Evolutionary conservation across 805 yeast genomes (phyloP), one percentile per base, ranked within the genome.

Genomic region (Kluyveromyces nonfermentans): DNA sequence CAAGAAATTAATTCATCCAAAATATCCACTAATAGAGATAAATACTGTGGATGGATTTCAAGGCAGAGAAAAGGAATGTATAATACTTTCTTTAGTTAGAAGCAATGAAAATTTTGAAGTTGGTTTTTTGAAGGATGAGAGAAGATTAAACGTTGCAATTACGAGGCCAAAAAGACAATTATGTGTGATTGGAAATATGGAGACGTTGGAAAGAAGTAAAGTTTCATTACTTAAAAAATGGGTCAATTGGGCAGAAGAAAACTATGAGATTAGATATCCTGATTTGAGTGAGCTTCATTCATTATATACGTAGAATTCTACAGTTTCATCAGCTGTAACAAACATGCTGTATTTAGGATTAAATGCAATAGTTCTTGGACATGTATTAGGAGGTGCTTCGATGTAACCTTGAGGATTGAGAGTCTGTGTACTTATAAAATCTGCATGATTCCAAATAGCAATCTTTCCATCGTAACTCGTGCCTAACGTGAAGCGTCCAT

Each of bases 41-140:
- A 78, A 95, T 4, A 86, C 97, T 0, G 90, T 90, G 4, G 98
- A 90, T 65, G 97, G 97, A 1, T 93, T 90, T 56, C 98, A 90
- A 67, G 98, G 98, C 1, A 70, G 97, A 48, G 98, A 90, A 57
- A 93, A 90, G 60, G 94, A 89, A 53, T 82, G 80, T 0, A 87
- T 90, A 6, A 72, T 90, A 1, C 65, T 93, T 10, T 74, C 93
- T 1, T 62, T 90, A 43, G 97, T 90, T 2, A 70, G 98, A 50
- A 82, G 93, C 33, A 90, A 90, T 59, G 80, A 74, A 17, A 54
- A 64, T 2, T 61, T 71, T 30, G 85, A 82, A 42, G 81, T 89
- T 38, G 97, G 97, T 8, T 93, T 90, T 56, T 65, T 93, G 43
- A 71, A 72, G 19, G 97, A 90, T 52, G 72, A 75, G 43, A 68